Base-by-base conservation (phyloP, 805 yeast genomes). In the Saccharomycopsis fibuligera region DNA sequence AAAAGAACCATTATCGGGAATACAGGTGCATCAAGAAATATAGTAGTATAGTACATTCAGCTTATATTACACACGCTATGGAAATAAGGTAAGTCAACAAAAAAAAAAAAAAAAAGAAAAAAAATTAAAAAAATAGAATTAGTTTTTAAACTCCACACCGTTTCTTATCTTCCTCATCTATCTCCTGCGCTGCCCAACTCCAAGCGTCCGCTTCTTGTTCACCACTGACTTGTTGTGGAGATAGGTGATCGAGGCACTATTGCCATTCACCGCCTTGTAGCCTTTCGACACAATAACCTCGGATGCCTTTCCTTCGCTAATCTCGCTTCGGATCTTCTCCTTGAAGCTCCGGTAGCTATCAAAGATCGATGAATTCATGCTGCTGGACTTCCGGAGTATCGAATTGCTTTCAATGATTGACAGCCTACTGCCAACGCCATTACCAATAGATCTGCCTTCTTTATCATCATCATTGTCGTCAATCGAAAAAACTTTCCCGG, bases 181-280 rank as follows among this genome's bases (percentile, higher is more conserved):
- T n/a, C n/a, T n/a, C n/a, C n/a, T n/a, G n/a, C n/a, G n/a, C n/a
- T 42, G n/a, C 4, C 25, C 46, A 8, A 19, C 29, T 17, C 19
- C 23, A 5, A 30, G n/a, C 38, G 14, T 19, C 22, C 30, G 19
- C 29, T 24, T 27, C 30, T 39, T 38, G 19, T 5, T 21, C 27
- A 33, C 47, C 5, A 40, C 29, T 17, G 51, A 38, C 25, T 62
- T 60, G 39, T 62, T 62, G 9, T 81, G 75, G 58, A 77, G 60
- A 47, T 74, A 74, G 41, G 82, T 74, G 54, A 84, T 74, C 6
- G 84, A 76, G 1, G 84, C 77, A 52, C 70, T 75, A 3, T 76
- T 66, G 5, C 82, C 76, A 1, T 78, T 69, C 1, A 78, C 81
- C 9, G 73, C 70, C 59, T 72, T 79, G 57, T 77, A 76, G 25